Percentiles rank a stretch among this genome's conserved stretches.
Conservation (phyloP, 306 rosid species). For the Begonia masoniana region DNA sequence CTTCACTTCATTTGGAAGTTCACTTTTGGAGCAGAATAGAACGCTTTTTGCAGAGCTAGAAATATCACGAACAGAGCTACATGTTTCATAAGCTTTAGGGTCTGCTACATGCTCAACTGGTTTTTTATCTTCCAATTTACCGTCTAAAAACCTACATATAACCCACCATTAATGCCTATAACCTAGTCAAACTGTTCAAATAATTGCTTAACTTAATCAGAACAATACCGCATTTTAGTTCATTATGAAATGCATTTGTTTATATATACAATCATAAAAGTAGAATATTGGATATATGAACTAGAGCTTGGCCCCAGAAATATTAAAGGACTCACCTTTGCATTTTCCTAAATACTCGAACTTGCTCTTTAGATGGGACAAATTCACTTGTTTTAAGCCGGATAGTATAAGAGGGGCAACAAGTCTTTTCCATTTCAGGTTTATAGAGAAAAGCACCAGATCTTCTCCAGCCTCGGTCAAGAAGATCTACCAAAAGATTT, state of each 20-base stretch:
- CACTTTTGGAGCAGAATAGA: conserved; percentile 18
- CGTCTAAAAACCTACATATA: conserved; percentile 65
- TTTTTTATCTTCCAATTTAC: conserved; percentile 42
- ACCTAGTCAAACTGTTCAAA: neutral
- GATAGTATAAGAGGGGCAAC: conserved; percentile 93
- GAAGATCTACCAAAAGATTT: conserved; percentile 35
- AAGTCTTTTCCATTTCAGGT: conserved; percentile 88
- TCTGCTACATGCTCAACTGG: conserved; percentile 22
- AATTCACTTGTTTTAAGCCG: conserved; percentile 61
- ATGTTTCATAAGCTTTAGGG: conserved; percentile 25
- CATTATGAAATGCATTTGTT: neutral
- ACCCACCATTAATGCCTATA: neutral
- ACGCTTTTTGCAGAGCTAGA: conserved; percentile 28
- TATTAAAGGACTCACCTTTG: conserved; percentile 49
- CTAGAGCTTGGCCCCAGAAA: neutral
- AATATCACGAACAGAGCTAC: conserved; percentile 17
- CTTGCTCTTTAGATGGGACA: conserved; percentile 77
- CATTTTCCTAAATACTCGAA: conserved; percentile 50
- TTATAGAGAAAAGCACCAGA: conserved; percentile 85
- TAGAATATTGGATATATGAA: neutral
- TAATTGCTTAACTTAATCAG: neutral
- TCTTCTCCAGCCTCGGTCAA: conserved; percentile 96
- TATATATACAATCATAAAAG: neutral
- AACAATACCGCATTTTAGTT: neutral
- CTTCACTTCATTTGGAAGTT: conserved; percentile 31